Base-by-base conservation (phyloP, 164 flowering plant genomes). In the Piper betle region DNA sequence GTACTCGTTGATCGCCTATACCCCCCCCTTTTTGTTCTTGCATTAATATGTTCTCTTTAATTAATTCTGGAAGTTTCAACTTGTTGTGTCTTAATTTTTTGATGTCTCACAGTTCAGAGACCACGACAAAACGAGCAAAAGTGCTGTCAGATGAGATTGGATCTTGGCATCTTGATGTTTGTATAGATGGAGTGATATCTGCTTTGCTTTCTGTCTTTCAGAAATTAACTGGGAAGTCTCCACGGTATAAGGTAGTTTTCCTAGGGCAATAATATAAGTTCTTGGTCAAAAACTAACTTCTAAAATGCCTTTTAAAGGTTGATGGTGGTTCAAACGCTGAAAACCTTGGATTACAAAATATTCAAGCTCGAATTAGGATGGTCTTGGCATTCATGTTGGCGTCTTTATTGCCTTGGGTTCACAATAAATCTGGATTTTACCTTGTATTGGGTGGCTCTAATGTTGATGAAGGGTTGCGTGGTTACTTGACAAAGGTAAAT, bases 401-500 rank as follows among this genome's bases (percentile, higher is more conserved):
- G 33, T 93, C 97, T 40, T 83, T 93, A 39, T 66, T 93, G 81
- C 97, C 99, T 19, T 93, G 99, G 97, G 97, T 87, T 71, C 99
- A 90, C 66, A 90, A 65, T 56, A 67, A 64, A 17, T 68, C 83
- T 4, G 99, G 99, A 46, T 90, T 93, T 74, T 93, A 81, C 75
- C 93, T 93, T 69, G 97, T 93, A 60, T 75, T 93, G 73, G 96
- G 99, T 55, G 88, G 99, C 78, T 88, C 99, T 65, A 93, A 90
- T 69, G 99, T 88, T 20, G 99, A 93, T 76, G 97, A 93, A 85
- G 99, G 77, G 59, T 68, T 93, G 72, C 95, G 97, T 72, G 99
- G 99, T 71, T 88, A 93, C 73, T 74, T 93, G 46, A 67, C 67
- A 33, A 64, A 64, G 67, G 67, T 64, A 64, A 39, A 12, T 12